Evolutionary conservation across 2,329 filamentous ascomycete genomes (phyloP).

Genomic region (Diaporthe ilicicola): DNA sequence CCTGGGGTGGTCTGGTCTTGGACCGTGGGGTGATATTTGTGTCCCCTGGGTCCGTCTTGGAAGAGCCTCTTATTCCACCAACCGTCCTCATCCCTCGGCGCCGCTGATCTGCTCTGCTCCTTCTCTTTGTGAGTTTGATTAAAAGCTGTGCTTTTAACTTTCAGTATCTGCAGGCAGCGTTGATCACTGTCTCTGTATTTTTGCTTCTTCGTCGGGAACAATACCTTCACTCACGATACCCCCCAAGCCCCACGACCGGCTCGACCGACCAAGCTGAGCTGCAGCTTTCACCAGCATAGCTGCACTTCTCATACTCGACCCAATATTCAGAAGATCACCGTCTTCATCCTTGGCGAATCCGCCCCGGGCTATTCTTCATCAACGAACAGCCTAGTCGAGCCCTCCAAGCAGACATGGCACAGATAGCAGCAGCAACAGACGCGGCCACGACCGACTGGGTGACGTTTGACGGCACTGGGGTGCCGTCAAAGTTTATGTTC

Average conservation of each 20-base stretch:
- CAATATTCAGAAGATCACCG: not conserved
- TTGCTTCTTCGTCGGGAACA: not conserved
- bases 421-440: conserved; percentile 19
- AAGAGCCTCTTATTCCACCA: conserved; percentile 9
- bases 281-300: not conserved
- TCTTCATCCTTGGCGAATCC: not conserved
- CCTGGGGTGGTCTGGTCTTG: conserved; percentile 7
- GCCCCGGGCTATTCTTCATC: not conserved
- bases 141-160: conserved; percentile 13
- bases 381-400: not conserved
- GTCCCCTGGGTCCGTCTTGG: not conserved
- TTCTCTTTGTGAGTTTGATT: not conserved
- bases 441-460: conserved; percentile 31
- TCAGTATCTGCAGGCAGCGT: conserved; percentile 18
- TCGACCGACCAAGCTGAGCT: not conserved
- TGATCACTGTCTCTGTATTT: conserved; percentile 28
- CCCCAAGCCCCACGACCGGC: not conserved
- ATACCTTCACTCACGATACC: not conserved
- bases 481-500: conserved; percentile 17
- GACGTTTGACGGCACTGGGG: conserved; percentile 19
- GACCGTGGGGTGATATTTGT: conserved; percentile 15
- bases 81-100: not conserved
- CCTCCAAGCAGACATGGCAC: conserved; percentile 2
- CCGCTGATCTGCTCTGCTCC: not conserved
- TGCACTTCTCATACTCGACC: not conserved